Conservation (phyloP, 768 basidiomycete species). For the Hysterangium stoloniferum region DNA sequence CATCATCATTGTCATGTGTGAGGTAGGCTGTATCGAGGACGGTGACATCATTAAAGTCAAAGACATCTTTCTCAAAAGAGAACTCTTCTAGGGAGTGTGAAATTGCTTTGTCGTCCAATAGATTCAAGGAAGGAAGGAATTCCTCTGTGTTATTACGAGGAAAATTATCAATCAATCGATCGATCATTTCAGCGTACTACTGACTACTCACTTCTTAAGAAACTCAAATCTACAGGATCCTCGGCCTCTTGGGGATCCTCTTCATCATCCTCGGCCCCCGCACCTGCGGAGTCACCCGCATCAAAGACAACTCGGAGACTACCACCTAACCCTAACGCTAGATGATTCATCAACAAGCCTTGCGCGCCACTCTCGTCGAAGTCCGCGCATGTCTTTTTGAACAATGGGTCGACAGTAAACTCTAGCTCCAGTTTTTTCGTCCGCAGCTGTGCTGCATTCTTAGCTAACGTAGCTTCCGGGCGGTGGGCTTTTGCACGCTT, state of each 20-base stretch:
- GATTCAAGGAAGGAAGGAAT: constrained; percentile 64
- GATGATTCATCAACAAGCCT: constrained; percentile 94
- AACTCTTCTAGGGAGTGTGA: constrained; percentile 77
- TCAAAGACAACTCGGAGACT: constrained; percentile 91
- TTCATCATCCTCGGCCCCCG: constrained; percentile 60
- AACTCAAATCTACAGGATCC: constrained; percentile 57
- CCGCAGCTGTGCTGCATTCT: constrained; percentile 69
- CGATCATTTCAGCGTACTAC: neutral
- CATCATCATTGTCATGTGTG: constrained; percentile 30
- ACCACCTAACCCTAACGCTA: constrained; percentile 69
- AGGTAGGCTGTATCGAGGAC: constrained; percentile 51
- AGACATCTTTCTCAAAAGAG: constrained; percentile 66
- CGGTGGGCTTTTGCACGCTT: constrained; percentile 48
- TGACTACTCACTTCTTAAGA: constrained; percentile 46
- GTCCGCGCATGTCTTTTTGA: constrained; percentile 95
- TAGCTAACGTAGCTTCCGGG: constrained; percentile 82
- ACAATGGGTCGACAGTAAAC: constrained; percentile 93
- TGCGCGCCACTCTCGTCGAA: constrained; percentile 98
- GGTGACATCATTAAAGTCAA: constrained; percentile 52
- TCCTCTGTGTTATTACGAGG: too few relatives aligned
- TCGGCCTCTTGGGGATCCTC: constrained; percentile 54
- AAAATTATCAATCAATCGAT: constrained; percentile 8
- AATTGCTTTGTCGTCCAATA: constrained; percentile 63
- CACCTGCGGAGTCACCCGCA: constrained; percentile 83
- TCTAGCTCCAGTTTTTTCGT: constrained; percentile 94